Percentiles rank a stretch among this genome's conserved stretches.
Evolutionary conservation across 108 stramenopile species (phyloP).

Genomic region (Cyclotella cryptica): DNA sequence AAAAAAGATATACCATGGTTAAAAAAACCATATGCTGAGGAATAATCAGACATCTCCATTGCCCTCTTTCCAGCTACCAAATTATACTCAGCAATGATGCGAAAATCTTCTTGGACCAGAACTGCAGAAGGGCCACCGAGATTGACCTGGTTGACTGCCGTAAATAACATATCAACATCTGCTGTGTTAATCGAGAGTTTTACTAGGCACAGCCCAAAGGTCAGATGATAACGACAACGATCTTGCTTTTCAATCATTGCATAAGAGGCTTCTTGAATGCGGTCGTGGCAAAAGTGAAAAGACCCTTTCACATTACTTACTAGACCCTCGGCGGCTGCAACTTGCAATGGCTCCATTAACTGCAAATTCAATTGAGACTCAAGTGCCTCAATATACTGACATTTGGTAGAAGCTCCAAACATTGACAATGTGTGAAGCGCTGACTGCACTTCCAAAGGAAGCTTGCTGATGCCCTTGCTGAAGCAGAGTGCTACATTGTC

Average conservation of each 20-base stretch:
- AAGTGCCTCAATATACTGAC: conserved; percentile 5
- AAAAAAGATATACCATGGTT: conserved; percentile 32
- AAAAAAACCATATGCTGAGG: conserved; percentile 26
- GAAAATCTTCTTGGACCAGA: background rate
- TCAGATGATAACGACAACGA: conserved; percentile 10
- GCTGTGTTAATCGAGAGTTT: background rate
- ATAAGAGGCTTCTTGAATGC: conserved; percentile 31
- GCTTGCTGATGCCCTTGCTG: conserved; percentile 1
- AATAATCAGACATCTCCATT: conserved; percentile 31
- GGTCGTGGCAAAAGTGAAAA: conserved; percentile 29
- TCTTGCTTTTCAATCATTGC: conserved; percentile 18
- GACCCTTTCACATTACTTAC: conserved; percentile 2
- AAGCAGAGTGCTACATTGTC: conserved; percentile 24
- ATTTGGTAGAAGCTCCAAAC: conserved; percentile 16
- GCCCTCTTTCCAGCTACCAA: conserved; percentile 43
- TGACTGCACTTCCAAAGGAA: conserved; percentile 1
- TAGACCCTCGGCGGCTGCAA: conserved; percentile 21
- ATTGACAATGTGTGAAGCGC: conserved; percentile 6
- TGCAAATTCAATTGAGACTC: conserved; percentile 4
- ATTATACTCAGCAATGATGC: conserved; percentile 16
- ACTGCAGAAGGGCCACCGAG: conserved; percentile 27
- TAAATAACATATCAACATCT: conserved; percentile 24
- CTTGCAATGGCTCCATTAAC: background rate
- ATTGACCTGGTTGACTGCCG: conserved; percentile 30
- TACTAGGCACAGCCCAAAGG: conserved; percentile 2